Evolutionary conservation across 371 early-diverging fungal genomes (phyloP), one percentile per base, ranked within the genome.

Genomic region (Syncephalastrum racemosum): DNA sequence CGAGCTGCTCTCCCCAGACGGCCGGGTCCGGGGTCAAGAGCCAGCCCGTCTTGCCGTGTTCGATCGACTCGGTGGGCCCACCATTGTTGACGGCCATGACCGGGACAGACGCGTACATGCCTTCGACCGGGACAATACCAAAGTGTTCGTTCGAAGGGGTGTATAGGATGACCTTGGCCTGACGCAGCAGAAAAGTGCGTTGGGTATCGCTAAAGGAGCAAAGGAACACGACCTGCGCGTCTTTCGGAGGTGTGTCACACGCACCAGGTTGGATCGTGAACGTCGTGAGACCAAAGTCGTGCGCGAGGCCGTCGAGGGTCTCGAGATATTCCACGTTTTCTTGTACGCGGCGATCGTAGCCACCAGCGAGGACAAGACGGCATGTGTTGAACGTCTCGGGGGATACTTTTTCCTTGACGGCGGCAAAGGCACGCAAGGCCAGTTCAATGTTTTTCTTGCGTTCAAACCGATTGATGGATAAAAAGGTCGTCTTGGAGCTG

Each of bases 71-170:
- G 5, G 76, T 73, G 5, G 95, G 96, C 0, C 96, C 96, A 36
- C 96, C 98, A 58, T 77, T 86, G 68, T 90, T 88, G 42, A 80
- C 82, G 0, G 97, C 97, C 18, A 98, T 81, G 2, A 96, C 96
- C 0, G 97, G 96, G 14, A 91, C 66, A 18, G 77, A 70, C 36
- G 83, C 82, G 70, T 91, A 93, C 98, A 98, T 97, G 51, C 94
- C 93, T 64, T 98, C 98, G 0, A 98, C 84, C 4, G 98, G 98
- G 13, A 93, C 94, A 52, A 98, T 95, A 0, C 97, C 97, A 68
- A 98, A 93, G 65, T 98, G 98, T 68, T 98, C 98, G 64, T 90
- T 83, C 15, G 83, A 76, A 12, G 98, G 98, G 16, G 98, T 98
- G 73, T 98, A 98, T 1, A 97, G 62, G 23, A 95, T 72, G 3